These are phyloP conservation scores for Thymus mandschuricus DNA, from an alignment of 257 asterid genomes.

Conservation along the genomic window DNA sequence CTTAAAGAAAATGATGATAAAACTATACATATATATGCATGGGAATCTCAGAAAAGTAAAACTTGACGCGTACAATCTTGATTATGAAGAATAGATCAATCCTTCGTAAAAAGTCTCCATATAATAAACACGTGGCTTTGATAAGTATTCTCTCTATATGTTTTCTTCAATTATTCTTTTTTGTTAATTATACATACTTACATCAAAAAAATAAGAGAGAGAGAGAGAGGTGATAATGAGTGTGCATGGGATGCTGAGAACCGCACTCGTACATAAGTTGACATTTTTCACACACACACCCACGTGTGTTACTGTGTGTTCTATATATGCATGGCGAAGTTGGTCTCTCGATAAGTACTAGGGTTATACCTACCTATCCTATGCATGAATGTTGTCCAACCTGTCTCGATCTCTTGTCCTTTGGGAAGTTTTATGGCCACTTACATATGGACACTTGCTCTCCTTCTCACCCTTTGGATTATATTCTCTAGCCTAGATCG, in stretches of 20 bases:
- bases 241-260: constrained; percentile 39
- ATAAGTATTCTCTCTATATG: not conserved
- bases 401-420: constrained; percentile 31
- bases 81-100: constrained; percentile 2
- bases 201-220: not conserved
- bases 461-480: not conserved
- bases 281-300: constrained; percentile 26
- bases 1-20: too few relatives aligned
- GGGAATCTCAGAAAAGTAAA: not conserved
- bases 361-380: not conserved
- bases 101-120: not conserved
- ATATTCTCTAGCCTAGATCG: not conserved
- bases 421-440: constrained; percentile 46
- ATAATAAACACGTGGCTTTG: constrained; percentile 3
- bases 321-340: too few relatives aligned
- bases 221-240: constrained; percentile 18
- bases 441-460: constrained; percentile 22
- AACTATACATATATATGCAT: not conserved
- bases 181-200: not conserved
- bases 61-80: constrained; percentile 6
- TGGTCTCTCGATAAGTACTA: constrained; percentile 9
- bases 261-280: constrained; percentile 39
- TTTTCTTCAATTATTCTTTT: not conserved
- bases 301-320: constrained; percentile 27
- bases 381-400: not conserved